Conservation (phyloP, 1,139 yeast genomes). For the Petasospora fabianii region DNA sequence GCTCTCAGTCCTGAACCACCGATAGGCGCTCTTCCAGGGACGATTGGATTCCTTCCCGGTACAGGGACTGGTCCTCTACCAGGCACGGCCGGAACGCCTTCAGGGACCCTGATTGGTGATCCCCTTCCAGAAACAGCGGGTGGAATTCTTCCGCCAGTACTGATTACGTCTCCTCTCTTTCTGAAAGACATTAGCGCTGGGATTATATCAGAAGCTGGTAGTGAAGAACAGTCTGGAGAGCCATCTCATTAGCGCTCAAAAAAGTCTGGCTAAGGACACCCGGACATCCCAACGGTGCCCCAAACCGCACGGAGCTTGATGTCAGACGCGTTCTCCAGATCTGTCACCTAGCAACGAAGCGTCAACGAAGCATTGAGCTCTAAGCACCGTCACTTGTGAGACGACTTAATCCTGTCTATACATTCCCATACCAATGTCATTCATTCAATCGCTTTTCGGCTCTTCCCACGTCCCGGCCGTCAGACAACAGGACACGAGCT, state of each 20-base stretch:
- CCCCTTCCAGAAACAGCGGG: slow-evolving; percentile 24
- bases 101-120: slow-evolving; percentile 7
- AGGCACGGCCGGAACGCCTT: slow-evolving; percentile 7
- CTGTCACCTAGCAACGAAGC: too few relatives aligned
- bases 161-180: slow-evolving; percentile 61
- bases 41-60: slow-evolving; percentile 1
- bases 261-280: not conserved
- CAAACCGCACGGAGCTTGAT: too few relatives aligned
- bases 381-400: too few relatives aligned
- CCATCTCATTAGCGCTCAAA: too few relatives aligned
- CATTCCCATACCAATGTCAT: slow-evolving; percentile 5
- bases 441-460: slow-evolving; percentile 7
- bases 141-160: slow-evolving; percentile 15
- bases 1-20: slow-evolving; percentile 3
- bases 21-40: slow-evolving; percentile 6
- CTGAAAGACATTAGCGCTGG: slow-evolving; percentile 10
- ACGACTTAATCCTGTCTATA: too few relatives aligned
- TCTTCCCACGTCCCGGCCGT: slow-evolving; percentile 5
- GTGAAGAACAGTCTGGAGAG: too few relatives aligned
- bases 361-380: too few relatives aligned
- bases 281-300: not conserved
- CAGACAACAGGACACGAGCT: not conserved
- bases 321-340: too few relatives aligned
- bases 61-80: slow-evolving; percentile 15
- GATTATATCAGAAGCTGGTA: too few relatives aligned